Evolutionary conservation across 164 flowering plant genomes (phyloP), one percentile per base, ranked within the genome.

Genomic region (Annona squamosa): DNA sequence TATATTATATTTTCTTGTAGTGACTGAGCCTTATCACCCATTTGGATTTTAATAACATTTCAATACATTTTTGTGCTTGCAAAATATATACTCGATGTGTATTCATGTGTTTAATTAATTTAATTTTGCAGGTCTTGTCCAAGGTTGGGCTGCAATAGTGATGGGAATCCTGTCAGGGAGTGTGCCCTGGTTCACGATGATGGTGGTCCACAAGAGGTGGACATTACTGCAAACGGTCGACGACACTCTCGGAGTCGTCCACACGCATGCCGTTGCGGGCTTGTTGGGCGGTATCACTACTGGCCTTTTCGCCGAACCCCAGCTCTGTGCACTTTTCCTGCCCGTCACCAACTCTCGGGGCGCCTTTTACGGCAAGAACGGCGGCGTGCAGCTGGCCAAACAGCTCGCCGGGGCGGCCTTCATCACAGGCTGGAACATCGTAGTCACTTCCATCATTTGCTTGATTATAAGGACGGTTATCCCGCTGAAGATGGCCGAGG

Each of bases 251-350:
- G 89, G 84, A 5, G 87, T 85, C 57, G 79, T 86, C 75, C 89
- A 86, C 83, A 86, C 89, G 44, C 87, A 86, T 66, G 89, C 89
- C 12, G 83, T 86, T 2, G 89, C 89, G 13, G 86, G 89, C 41
- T 75, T 78, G n/a, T 76, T 85, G 13, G 89, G 89, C 9, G 87
- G 89, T 45, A 2, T 65, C 16, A 64, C 77, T 26, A 85, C 89
- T 12, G 89, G 89, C 5, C 71, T 84, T 4, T 80, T 84, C 17
- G 84, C 84, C 0, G 81, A 84, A 63, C 84, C 86, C 3, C 71
- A 69, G 45, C 74, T 84, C 1, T 81, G 79, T 7, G 45, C 73
- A 1, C 78, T 84, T n/a, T 82, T 84, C 79, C 44, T 81, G 44
- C 79, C 84, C 0, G 84, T 79, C 7, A 77, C 82, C n/a, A 75